Evolutionary conservation across 139 green algal genomes (phyloP).

Genomic region (Micromonas pusilla): DNA sequence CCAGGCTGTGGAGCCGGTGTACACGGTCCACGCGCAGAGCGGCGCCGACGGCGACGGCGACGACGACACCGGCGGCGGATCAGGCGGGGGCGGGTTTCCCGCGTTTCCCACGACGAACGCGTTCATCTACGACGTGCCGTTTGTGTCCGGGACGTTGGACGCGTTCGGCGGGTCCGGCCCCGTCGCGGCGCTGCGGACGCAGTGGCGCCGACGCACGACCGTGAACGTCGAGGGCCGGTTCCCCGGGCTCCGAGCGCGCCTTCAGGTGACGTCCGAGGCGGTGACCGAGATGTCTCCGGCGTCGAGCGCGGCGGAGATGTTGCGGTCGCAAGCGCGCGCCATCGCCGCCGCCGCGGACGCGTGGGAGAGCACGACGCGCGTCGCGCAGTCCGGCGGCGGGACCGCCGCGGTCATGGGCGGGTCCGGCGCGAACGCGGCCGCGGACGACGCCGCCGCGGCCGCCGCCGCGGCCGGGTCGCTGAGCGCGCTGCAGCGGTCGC

Average conservation of each 20-base stretch:
- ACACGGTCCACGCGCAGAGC: no score
- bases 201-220: slow-evolving; percentile 1
- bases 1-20: not conserved
- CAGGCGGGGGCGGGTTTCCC: no score
- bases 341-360: not conserved
- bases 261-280: not conserved
- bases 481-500: not conserved
- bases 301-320: not conserved
- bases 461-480: not conserved
- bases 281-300: slow-evolving; percentile 2
- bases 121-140: slow-evolving; percentile 10
- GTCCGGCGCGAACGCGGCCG: not conserved
- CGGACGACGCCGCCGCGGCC: not conserved
- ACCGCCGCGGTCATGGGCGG: not conserved
- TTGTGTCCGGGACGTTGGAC: not conserved
- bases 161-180: not conserved
- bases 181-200: not conserved
- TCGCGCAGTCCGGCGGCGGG: no score
- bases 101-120: not conserved
- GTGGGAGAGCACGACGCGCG: not conserved
- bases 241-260: not conserved
- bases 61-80: no score
- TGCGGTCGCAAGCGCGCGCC: not conserved
- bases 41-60: no score
- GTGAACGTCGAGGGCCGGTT: not conserved